A percentile compares a stretch with the other conserved stretches of the same genome.
Evolutionary conservation across 352 stramenopile genomes (phyloP).

Genomic region (Pythium graminicola): DNA sequence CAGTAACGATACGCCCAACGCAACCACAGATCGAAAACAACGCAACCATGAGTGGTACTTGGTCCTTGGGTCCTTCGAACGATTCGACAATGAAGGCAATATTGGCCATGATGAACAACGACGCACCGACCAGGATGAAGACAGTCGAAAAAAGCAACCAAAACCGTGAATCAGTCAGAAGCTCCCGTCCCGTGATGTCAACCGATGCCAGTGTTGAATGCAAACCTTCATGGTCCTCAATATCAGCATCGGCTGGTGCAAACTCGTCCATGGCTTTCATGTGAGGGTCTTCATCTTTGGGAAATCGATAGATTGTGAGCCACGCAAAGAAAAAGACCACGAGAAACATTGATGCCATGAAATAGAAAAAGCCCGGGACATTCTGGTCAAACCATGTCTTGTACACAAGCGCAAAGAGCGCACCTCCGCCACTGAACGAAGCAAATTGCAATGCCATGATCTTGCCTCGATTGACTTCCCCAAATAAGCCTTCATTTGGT

Average conservation of each 20-base stretch:
- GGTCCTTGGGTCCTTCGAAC: conserved; percentile 30
- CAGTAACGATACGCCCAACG: conserved; percentile 42
- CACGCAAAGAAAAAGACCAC: conserved; percentile 47
- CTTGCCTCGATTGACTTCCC: conserved; percentile 54
- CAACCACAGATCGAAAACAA: conserved; percentile 71
- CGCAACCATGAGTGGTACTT: conserved; percentile 59
- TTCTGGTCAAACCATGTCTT: conserved; percentile 47
- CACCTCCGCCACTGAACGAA: conserved; percentile 58
- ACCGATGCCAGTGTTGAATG: background rate
- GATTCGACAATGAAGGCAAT: conserved; percentile 76
- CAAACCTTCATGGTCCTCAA: background rate
- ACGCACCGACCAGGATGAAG: conserved; percentile 63
- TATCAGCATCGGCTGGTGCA: background rate
- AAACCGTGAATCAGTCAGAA: conserved; percentile 49
- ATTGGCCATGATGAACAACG: conserved; percentile 76
- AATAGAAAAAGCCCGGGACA: conserved; percentile 53
- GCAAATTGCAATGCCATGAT: conserved; percentile 63
- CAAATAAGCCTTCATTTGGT: conserved; percentile 68
- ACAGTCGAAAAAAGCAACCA: conserved; percentile 66
- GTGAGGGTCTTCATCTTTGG: background rate
- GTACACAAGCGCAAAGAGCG: conserved; percentile 65
- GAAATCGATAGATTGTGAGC: conserved; percentile 40
- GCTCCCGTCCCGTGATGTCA: conserved; percentile 39
- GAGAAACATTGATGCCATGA: conserved; percentile 55
- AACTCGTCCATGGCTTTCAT: conserved; percentile 8